These are phyloP conservation scores for Voacanga thouarsii DNA, from an alignment of 257 asterid species.

Conservation along the genomic window DNA sequence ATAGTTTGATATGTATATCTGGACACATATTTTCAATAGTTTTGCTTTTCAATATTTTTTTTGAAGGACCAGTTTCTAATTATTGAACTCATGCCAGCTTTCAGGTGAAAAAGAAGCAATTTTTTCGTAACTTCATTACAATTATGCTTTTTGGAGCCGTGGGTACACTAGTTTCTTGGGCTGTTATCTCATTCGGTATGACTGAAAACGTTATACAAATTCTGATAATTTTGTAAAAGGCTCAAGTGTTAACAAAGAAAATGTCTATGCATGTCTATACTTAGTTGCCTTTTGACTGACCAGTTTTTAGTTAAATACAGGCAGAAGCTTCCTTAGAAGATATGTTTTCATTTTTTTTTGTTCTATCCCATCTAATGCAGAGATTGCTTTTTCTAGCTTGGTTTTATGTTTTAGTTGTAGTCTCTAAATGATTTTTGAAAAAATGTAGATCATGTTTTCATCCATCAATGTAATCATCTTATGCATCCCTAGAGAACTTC, in stretches of 20 bases:
- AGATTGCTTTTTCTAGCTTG: neutral
- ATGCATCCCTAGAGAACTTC: neutral
- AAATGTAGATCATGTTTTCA: neutral
- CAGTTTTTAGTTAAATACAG: neutral
- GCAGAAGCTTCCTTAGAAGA: neutral
- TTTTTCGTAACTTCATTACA: slow-evolving; percentile 47
- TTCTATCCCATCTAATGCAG: neutral
- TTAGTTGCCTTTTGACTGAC: neutral
- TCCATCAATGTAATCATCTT: neutral
- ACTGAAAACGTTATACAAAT: neutral
- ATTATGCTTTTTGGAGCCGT: slow-evolving; percentile 44
- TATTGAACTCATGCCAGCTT: slow-evolving; percentile 27
- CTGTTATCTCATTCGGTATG: slow-evolving; percentile 39
- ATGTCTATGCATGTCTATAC: neutral
- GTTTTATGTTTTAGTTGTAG: neutral
- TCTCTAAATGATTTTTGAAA: too few species aligned
- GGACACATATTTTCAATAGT: neutral
- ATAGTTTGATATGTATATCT: neutral
- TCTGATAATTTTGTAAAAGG: neutral
- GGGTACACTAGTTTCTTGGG: slow-evolving; percentile 41
- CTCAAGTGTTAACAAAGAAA: neutral
- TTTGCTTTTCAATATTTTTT: neutral
- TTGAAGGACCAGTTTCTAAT: neutral
- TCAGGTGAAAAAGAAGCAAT: slow-evolving; percentile 49
- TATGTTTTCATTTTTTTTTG: neutral